A percentile compares a stretch with the other conserved stretches of the same genome.
phyloP scores from a whole-genome alignment of 2,329 filamentous ascomycete genomes.

The Triangularia verruculosa region DNA sequence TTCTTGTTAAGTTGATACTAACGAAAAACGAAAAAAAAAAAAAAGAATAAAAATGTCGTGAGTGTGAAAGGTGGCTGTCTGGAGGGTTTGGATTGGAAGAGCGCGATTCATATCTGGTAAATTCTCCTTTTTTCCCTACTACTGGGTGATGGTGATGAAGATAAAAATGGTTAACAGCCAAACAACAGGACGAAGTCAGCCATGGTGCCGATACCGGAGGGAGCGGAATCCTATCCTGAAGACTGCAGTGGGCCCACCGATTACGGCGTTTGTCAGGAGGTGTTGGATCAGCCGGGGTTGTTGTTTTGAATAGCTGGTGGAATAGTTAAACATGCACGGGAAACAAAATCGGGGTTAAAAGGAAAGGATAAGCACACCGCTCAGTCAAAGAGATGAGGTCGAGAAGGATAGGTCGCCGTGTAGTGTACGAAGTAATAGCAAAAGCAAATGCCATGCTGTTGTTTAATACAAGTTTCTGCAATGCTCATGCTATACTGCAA shows the following conservation, averaged over 20 bases:
- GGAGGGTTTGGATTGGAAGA: conserved; percentile 58
- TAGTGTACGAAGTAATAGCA: neutral
- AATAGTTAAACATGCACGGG: too few species aligned
- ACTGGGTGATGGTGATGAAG: too few species aligned
- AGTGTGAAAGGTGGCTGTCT: conserved; percentile 67
- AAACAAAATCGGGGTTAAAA: too few species aligned
- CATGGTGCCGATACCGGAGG: conserved; percentile 66
- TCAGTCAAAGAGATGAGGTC: neutral
- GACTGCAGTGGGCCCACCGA: conserved; percentile 46
- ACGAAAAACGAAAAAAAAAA: too few species aligned
- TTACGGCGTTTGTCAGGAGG: conserved; percentile 44
- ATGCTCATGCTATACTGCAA: neutral
- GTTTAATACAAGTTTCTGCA: neutral
- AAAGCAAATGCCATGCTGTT: neutral
- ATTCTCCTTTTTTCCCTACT: neutral
- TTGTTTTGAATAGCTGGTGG: too few species aligned
- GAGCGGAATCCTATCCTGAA: conserved; percentile 53
- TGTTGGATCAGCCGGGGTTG: conserved; percentile 46
- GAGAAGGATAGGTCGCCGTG: neutral
- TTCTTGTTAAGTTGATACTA: too few species aligned
- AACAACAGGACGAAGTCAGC: conserved; percentile 53
- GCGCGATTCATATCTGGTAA: conserved; percentile 61
- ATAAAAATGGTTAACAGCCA: neutral
- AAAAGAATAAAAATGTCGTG: conserved; percentile 50
- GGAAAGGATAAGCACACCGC: neutral